These are phyloP conservation scores for Coemansia javaensis DNA, from an alignment of 192 early-diverging fungal genomes.

Conservation along the genomic window DNA sequence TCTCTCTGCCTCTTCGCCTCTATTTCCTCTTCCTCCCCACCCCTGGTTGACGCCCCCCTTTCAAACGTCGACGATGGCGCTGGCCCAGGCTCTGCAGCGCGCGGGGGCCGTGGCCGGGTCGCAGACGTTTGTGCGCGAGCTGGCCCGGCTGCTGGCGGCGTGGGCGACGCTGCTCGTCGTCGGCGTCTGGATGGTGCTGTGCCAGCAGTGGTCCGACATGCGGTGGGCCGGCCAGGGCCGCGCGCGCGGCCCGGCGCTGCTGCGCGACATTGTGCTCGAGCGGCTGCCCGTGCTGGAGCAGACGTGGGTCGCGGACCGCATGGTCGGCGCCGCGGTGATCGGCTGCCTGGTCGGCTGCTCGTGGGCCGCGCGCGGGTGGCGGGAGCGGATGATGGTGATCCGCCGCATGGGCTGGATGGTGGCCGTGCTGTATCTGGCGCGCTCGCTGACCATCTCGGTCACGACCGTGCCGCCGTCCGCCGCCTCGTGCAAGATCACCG, in stretches of 20 bases:
- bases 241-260: conserved; percentile 12
- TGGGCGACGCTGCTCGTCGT: conserved; percentile 33
- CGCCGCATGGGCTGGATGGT: conserved; percentile 55
- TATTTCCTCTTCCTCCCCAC: no score
- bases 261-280: conserved; percentile 52
- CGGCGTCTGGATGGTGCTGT: conserved; percentile 49
- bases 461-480: conserved; percentile 56
- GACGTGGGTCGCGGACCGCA: conserved; percentile 52
- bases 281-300: conserved; percentile 40
- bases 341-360: conserved; percentile 44
- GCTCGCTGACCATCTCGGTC: conserved; percentile 54
- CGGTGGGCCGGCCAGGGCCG: conserved; percentile 34
- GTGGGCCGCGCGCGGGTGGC: conserved; percentile 47
- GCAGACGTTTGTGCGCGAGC: conserved; percentile 21
- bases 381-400: conserved; percentile 49
- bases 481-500: conserved; percentile 29
- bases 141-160: conserved; percentile 22
- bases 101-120: conserved; percentile 7
- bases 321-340: conserved; percentile 47
- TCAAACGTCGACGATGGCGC: background rate
- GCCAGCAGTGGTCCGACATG: conserved; percentile 51
- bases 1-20: no score
- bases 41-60: no score
- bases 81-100: background rate
- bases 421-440: conserved; percentile 52